Percentiles rank a stretch among this genome's conserved stretches.
Evolutionary conservation across 2,329 filamentous ascomycete species (phyloP).

Genomic region (Sarocladium oryzae): DNA sequence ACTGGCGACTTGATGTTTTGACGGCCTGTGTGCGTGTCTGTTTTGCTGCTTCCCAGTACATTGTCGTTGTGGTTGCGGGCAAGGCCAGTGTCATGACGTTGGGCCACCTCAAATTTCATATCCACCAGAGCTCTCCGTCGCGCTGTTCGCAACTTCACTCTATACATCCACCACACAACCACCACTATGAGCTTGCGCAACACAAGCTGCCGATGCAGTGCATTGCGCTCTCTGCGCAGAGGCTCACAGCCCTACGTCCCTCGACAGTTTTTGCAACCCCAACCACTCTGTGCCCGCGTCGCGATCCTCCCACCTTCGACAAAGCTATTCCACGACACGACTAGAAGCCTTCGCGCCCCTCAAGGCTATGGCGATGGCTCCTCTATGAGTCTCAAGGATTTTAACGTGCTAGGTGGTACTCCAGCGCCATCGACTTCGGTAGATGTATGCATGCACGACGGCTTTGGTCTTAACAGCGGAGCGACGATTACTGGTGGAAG

Average conservation of each 20-base stretch:
- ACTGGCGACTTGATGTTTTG: too few relatives aligned
- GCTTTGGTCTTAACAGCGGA: conserved; percentile 83
- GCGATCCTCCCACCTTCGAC: neutral
- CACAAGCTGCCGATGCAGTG: neutral
- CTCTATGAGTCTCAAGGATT: conserved; percentile 58
- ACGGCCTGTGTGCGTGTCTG: too few relatives aligned
- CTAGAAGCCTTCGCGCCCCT: conserved; percentile 15
- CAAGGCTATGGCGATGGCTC: conserved; percentile 26
- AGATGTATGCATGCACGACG: conserved; percentile 73
- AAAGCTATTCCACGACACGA: conserved; percentile 17
- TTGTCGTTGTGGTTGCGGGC: too few relatives aligned
- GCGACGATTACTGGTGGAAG: conserved; percentile 60
- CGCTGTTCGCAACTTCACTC: neutral
- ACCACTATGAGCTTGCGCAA: neutral
- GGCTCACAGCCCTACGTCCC: too few relatives aligned
- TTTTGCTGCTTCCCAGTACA: too few relatives aligned
- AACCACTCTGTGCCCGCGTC: neutral
- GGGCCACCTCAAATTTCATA: conserved; percentile 7
- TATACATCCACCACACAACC: neutral
- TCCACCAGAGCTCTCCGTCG: neutral
- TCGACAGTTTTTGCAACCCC: neutral
- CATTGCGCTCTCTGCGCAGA: neutral
- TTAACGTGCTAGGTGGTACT: conserved; percentile 73
- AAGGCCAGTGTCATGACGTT: conserved; percentile 8
- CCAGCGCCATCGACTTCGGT: conserved; percentile 76